Evolutionary conservation across 495 filamentous ascomycete species (phyloP).

Genomic region (Bathelium albidoporum): DNA sequence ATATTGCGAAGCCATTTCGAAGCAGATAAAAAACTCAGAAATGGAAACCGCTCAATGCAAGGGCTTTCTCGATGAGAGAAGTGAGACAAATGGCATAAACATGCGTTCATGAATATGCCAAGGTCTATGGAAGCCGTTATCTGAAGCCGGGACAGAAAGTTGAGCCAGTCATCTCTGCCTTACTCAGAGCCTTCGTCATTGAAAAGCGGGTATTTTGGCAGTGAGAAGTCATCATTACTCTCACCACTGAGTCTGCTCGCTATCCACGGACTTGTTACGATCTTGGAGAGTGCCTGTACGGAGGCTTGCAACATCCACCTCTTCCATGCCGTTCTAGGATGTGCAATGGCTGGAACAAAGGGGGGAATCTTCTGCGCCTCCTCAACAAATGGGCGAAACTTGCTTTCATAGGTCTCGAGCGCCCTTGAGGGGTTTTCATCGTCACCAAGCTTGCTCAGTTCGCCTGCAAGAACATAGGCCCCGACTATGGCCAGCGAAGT

Average conservation of each 20-base stretch:
- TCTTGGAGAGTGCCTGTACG: not conserved
- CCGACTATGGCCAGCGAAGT: constrained; percentile 8
- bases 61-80: too few species aligned
- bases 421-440: constrained; percentile 9
- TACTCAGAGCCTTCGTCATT: not conserved
- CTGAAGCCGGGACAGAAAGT: too few species aligned
- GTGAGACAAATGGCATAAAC: too few species aligned
- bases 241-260: not conserved
- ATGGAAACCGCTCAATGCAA: too few species aligned
- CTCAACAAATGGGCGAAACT: constrained; percentile 16
- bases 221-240: not conserved
- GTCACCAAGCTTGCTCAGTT: constrained; percentile 12
- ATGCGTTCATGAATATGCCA: too few species aligned
- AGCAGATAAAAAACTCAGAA: too few species aligned
- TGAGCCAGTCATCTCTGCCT: too few species aligned
- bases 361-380: constrained; percentile 13
- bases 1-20: too few species aligned
- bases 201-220: not conserved
- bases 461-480: constrained; percentile 9
- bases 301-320: constrained; percentile 6
- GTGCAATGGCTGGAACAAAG: constrained; percentile 12
- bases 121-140: too few species aligned
- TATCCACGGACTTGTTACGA: not conserved
- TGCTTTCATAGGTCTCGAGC: constrained; percentile 13
- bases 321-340: constrained; percentile 13